phyloP scores from a whole-genome alignment of 1,284 basidiomycete species.

The Meripilus lineatus region DNA sequence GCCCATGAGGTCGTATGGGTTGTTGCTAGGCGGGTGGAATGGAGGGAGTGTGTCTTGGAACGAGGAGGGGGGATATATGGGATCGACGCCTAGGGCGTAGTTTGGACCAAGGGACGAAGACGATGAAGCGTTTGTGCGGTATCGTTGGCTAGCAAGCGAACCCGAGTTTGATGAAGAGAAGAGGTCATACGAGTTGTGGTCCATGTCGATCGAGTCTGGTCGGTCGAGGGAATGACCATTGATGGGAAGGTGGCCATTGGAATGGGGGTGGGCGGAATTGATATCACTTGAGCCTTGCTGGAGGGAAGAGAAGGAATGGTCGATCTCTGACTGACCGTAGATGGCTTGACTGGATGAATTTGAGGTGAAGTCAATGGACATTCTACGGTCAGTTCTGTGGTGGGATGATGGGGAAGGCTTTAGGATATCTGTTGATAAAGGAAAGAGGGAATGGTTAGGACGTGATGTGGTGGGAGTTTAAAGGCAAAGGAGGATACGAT shows the following conservation, averaged over 20 bases:
- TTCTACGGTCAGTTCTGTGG: slow-evolving; percentile 33
- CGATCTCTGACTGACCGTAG: slow-evolving; percentile 43
- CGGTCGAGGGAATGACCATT: slow-evolving; percentile 28
- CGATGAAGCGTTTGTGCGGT: slow-evolving; percentile 63
- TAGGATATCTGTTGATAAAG: slow-evolving; percentile 39
- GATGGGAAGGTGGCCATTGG: slow-evolving; percentile 21
- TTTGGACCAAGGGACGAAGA: slow-evolving; percentile 53
- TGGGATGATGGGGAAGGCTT: slow-evolving; percentile 35
- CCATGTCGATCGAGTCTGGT: slow-evolving; percentile 26
- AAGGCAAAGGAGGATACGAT: slow-evolving; percentile 10
- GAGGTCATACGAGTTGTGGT: slow-evolving; percentile 49
- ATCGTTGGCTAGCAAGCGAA: slow-evolving; percentile 52
- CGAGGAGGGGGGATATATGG: slow-evolving; percentile 51
- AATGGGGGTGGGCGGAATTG: slow-evolving; percentile 16
- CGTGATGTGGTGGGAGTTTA: no score
- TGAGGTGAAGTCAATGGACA: slow-evolving; percentile 54
- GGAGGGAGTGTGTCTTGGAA: slow-evolving; percentile 55
- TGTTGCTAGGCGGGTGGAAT: slow-evolving; percentile 44
- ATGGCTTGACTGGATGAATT: slow-evolving; percentile 37
- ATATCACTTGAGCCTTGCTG: slow-evolving; percentile 21
- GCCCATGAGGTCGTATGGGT: slow-evolving; percentile 60
- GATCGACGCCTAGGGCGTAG: slow-evolving; percentile 49
- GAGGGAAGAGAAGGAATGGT: slow-evolving; percentile 24
- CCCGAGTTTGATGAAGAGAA: slow-evolving; percentile 42
- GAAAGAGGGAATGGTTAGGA: no score